A percentile compares a stretch with the other conserved stretches of the same genome.
Conservation (phyloP, 139 green algal species). For the Ulvella scutata region DNA sequence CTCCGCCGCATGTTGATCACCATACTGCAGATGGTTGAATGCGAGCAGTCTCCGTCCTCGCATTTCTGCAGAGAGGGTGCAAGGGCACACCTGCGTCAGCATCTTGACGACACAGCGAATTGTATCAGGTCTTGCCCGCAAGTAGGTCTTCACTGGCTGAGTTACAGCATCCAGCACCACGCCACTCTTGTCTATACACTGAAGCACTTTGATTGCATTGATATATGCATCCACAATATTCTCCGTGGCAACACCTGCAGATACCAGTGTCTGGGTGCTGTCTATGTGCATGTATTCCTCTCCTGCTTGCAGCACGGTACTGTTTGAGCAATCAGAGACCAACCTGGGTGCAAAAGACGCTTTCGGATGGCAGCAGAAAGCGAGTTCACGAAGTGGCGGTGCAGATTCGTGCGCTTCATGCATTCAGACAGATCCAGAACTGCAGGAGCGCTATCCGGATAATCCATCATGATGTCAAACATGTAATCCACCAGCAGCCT, state of each 20-base stretch:
- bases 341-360: slow-evolving; percentile 74
- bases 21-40: not conserved
- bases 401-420: slow-evolving; percentile 49
- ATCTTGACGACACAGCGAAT: slow-evolving; percentile 84
- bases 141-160: slow-evolving; percentile 58
- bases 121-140: slow-evolving; percentile 59
- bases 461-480: slow-evolving; percentile 88
- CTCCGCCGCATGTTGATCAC: not conserved
- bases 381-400: slow-evolving; percentile 20
- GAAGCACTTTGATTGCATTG: slow-evolving; percentile 2
- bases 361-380: slow-evolving; percentile 24
- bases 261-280: too few relatives aligned
- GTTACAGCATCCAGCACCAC: slow-evolving; percentile 57
- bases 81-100: slow-evolving; percentile 60
- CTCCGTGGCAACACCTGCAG: slow-evolving; percentile 3
- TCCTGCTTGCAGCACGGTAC: too few relatives aligned
- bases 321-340: too few relatives aligned
- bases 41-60: not conserved
- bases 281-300: too few relatives aligned
- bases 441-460: slow-evolving; percentile 44
- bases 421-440: slow-evolving; percentile 44
- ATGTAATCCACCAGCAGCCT: slow-evolving; percentile 45
- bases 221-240: not conserved
- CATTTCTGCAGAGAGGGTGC: too few relatives aligned
- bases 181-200: slow-evolving; percentile 21